These are phyloP conservation scores for Elaeis guineensis DNA, from an alignment of 176 grass and related monocot genomes.

Conservation along the genomic window DNA sequence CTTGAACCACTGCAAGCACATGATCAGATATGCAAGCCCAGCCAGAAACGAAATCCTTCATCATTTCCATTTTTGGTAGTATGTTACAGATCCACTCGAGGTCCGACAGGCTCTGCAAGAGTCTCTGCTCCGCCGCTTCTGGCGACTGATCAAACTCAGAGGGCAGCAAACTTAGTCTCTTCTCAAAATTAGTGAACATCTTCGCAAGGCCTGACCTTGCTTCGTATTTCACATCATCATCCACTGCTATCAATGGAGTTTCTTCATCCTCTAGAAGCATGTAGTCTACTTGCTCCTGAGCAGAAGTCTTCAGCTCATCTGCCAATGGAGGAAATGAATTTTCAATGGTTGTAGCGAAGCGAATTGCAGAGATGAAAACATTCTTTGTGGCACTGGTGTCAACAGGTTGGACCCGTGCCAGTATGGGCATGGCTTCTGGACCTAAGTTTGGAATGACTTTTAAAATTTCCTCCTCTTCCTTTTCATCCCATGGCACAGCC, in stretches of 20 bases:
- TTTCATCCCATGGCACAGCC: slow-evolving; percentile 75
- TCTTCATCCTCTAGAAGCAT: slow-evolving; percentile 80
- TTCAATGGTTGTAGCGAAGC: slow-evolving; percentile 48
- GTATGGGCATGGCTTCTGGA: slow-evolving; percentile 33
- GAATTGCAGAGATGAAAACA: slow-evolving; percentile 74
- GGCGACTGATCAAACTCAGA: slow-evolving; percentile 41
- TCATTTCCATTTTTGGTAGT: slow-evolving; percentile 65
- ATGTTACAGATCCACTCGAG: slow-evolving; percentile 71
- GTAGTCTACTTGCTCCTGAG: slow-evolving; percentile 95
- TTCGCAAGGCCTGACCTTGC: slow-evolving; percentile 41
- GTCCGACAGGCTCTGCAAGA: slow-evolving; percentile 55
- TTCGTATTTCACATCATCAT: slow-evolving; percentile 72
- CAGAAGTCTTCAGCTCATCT: slow-evolving; percentile 81
- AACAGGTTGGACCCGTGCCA: slow-evolving; percentile 60
- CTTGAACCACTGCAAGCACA: slow-evolving; percentile 43
- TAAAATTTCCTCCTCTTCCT: slow-evolving; percentile 84
- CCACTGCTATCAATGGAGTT: slow-evolving; percentile 54
- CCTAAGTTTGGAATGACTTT: slow-evolving; percentile 45
- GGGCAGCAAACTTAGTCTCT: slow-evolving; percentile 35
- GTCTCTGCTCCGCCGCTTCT: slow-evolving; percentile 50
- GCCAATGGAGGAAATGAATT: slow-evolving; percentile 41
- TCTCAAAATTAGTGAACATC: slow-evolving; percentile 41
- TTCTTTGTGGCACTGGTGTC: slow-evolving; percentile 47
- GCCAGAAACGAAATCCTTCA: slow-evolving; percentile 63
- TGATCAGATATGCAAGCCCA: slow-evolving; percentile 59